Conservation (phyloP, 176 grass and related monocot genomes). For the Saccharum spontaneum region DNA sequence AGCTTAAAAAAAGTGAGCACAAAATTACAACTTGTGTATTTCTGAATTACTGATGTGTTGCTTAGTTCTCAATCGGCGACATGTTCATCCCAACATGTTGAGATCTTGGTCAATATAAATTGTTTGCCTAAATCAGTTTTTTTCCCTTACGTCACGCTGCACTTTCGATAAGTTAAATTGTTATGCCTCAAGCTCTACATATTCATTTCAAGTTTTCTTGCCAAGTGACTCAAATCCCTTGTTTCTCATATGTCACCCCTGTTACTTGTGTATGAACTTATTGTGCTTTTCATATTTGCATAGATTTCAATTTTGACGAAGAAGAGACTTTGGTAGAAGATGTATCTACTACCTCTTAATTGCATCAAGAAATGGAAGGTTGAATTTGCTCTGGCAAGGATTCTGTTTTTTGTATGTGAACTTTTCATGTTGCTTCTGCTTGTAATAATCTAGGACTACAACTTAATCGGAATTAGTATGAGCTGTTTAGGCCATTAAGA, state of each 20-base stretch:
- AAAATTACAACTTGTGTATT: not conserved
- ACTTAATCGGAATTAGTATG: not conserved
- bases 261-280: not conserved
- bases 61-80: no score
- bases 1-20: not conserved
- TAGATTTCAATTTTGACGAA: not conserved
- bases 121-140: not conserved
- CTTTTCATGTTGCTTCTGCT: not conserved
- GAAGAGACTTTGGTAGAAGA: no score
- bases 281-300: not conserved
- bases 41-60: not conserved
- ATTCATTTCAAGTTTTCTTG: not conserved
- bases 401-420: not conserved
- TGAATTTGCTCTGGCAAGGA: not conserved
- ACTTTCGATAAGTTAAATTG: not conserved
- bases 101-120: not conserved
- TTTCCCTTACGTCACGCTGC: not conserved
- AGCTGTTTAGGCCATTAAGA: no score
- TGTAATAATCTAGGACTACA: not conserved
- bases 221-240: not conserved
- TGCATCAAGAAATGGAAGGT: not conserved
- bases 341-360: not conserved
- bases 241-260: not conserved
- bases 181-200: no score
- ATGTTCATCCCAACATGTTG: not conserved